phyloP scores from a whole-genome alignment of 441 rosid genomes.

The Pelargonium fulgidum region DNA sequence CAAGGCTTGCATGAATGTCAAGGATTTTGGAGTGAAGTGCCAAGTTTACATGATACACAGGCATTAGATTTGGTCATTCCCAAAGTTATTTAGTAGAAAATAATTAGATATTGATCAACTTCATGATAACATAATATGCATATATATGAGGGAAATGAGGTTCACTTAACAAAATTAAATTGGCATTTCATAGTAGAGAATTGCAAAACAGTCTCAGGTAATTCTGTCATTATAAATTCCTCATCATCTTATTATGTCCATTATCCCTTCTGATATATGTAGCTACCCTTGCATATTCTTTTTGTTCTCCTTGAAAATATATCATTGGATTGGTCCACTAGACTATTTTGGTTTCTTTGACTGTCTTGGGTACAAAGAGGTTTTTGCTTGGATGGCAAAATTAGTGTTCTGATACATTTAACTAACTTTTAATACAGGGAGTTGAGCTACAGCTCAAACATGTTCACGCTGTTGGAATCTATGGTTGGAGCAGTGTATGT shows the following conservation, averaged over 20 bases:
- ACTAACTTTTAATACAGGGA: constrained; percentile 58
- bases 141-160: background rate
- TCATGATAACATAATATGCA: background rate
- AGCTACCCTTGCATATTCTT: background rate
- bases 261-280: background rate
- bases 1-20: background rate
- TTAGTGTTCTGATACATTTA: constrained; percentile 19
- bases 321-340: background rate
- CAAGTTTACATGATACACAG: background rate
- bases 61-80: too few species aligned
- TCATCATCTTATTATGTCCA: background rate
- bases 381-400: constrained; percentile 2
- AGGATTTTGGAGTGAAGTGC: background rate
- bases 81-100: too few species aligned
- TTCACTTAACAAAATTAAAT: background rate
- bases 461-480: constrained; percentile 81
- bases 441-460: constrained; percentile 89
- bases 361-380: background rate
- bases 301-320: background rate
- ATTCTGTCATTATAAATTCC: background rate
- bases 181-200: background rate
- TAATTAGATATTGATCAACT: background rate
- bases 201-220: background rate
- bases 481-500: constrained; percentile 86
- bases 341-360: background rate